Evolutionary conservation across 2,329 filamentous ascomycete genomes (phyloP), one percentile per base, ranked within the genome.

Genomic region (Stachybotrys echinatus): DNA sequence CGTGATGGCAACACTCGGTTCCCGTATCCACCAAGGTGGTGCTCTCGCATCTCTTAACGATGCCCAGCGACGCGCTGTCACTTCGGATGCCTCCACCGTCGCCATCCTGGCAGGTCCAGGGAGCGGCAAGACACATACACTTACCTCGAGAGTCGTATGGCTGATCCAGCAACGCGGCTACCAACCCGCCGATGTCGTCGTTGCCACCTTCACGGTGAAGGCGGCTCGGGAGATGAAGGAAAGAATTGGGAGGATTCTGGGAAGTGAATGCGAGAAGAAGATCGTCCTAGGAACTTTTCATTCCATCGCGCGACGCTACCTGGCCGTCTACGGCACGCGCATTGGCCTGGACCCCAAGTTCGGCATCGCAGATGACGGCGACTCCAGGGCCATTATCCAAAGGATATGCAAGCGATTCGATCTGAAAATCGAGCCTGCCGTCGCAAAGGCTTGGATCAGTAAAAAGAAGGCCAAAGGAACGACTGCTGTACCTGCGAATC

Each of bases 171-270:
- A 87, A 59, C 73, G 82, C 58, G 82, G 85, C 40, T 81, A 89
- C 58, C 80, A 83, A 50, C 92, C 92, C 61, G 84, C 88, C 72
- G 90, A 96, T 71, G 84, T 97, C 60, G 85, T 99, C 52, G 92
- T 96, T 52, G 94, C 92, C 54, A 97, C 92, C 0, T 99, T 99
- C 64, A 99, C 94, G 2, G 91, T 96, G 66, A 97, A 97, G 67
- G 92, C 94, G 1, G 89, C 92, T 18, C 81, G 75, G 18, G 92
- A 97, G 72, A 99, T 99, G 92, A 90, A 91, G 61, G 84, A 90
- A 62, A 83, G 92, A 7, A 89, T 97, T 50, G 83, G 85, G 0
- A 85, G 80, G 51, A 78, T 89, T n/a, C 76, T 97, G n/a, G 91
- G 91, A 1, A 80, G 87, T 52, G 85, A 85, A 6, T 72, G 85